A percentile compares a stretch with the other conserved stretches of the same genome.
Evolutionary conservation across 495 filamentous ascomycete species (phyloP).

Genomic region (Lepraria neglecta): DNA sequence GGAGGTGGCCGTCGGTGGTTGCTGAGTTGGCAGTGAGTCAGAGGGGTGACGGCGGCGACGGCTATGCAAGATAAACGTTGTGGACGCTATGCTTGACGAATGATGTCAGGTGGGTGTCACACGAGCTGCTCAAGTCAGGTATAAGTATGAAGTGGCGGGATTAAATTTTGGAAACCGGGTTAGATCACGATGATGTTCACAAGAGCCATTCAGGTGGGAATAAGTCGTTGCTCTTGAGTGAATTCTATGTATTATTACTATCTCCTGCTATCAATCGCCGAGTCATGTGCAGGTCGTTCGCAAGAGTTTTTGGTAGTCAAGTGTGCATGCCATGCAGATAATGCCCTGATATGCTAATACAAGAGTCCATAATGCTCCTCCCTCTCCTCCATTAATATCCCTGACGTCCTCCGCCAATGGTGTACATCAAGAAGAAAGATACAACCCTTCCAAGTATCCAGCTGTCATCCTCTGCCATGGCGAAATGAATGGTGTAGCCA

Average conservation of each 20-base stretch:
- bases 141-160: not conserved
- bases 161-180: not conserved
- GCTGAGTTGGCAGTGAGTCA: not conserved
- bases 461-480: not conserved
- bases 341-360: slow-evolving; percentile 26
- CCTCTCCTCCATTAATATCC: slow-evolving; percentile 22
- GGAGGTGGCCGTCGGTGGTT: not conserved
- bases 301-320: slow-evolving; percentile 5
- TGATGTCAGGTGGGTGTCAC: not conserved
- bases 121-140: not conserved
- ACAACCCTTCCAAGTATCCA: slow-evolving; percentile 1
- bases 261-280: not conserved
- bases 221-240: not conserved
- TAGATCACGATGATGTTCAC: not conserved
- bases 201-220: not conserved
- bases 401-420: slow-evolving; percentile 6
- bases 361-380: slow-evolving; percentile 17
- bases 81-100: not conserved
- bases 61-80: not conserved
- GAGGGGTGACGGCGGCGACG: slow-evolving; percentile 6
- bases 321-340: slow-evolving; percentile 16
- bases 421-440: slow-evolving; percentile 16
- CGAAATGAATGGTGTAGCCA: not conserved
- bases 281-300: not conserved
- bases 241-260: slow-evolving; percentile 19